Evolutionary conservation across 2,329 filamentous ascomycete genomes (phyloP), one percentile per base, ranked within the genome.

Genomic region (Talaromyces verruculosus): DNA sequence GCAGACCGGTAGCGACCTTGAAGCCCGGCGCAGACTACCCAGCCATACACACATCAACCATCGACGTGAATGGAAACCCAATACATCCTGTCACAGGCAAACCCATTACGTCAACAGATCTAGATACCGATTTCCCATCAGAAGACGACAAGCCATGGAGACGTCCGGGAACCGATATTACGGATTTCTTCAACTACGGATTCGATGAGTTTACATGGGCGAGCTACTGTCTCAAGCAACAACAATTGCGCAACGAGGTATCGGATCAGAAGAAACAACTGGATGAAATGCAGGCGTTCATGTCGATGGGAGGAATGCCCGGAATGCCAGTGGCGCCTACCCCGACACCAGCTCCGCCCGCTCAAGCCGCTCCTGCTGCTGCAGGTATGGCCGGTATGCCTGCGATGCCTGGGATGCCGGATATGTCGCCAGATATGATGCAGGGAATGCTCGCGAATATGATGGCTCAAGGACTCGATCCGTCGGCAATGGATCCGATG

Each of bases 161-260:
- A 53, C 89, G 93, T 69, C 95, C 95, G 0, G 95, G 95, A 57
- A 93, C 94, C 11, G 95, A 99, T 74, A 88, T 97, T 64, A 95
- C 91, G 67, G 95, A 99, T 77, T 98, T 96, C 81, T 98, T 98
- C 86, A 98, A 98, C 82, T 98, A 98, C 79, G 94, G 94, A 66
- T 98, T 98, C 75, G 94, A 98, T 80, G 94, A 98, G 79, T 98
- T 97, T 79, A 97, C 93, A 0, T 99, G 95, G 95, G 91, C 93
- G 5, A 87, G 93, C 63, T 99, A 99, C 77, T 93, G 93, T 37
- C 84, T 92, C 67, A 96, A 96, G 74, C 95, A 98, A 77, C 89
- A 95, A 70, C 84, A 83, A 28, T 84, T 97, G 73, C 87, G 91
- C 19, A 87, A 87, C 70, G 91, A 94, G 71, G 92, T 92, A 71